Base-by-base conservation (phyloP, 2,329 filamentous ascomycete species). In the Claviceps sp. region DNA sequence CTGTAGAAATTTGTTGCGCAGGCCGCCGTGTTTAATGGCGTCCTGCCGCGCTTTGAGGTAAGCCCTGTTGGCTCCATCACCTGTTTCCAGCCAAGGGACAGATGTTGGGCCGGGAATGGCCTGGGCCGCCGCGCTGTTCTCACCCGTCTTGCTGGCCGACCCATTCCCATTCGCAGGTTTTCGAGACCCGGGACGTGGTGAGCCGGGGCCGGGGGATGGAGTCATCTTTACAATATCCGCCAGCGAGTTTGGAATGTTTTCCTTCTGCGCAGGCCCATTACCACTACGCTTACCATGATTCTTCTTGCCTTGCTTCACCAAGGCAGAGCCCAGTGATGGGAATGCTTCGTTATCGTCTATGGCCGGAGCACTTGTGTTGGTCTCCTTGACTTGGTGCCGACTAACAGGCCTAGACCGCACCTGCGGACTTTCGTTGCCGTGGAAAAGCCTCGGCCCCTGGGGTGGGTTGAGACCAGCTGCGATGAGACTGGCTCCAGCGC, bases 321-420 rank as follows among this genome's bases (percentile, higher is more conserved):
- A 78, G 49, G 80, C 85, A 38, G 88, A 87, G 5, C 88, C 88
- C 2, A 98, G 77, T 8, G 86, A 87, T 7, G 93, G 93, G 61
- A 98, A 98, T 0, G 91, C 93, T 62, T 98, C 93, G 20, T 88
- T 91, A 62, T 98, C 93, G 63, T 97, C 90, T 24, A 95, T 83
- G 20, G 87, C 82, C 34, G 86, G 85, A 14, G 86, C 85, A 24
- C 81, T 75, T 37, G 82, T 80, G 30, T 81, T 80, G 14, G 75
- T 56, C n/a, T 82, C 78, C 57, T 74, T 76, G 20, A 65, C 67
- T 61, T 73, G 73, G 76, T 86, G 85, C 38, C 90, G 83, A 65
- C 91, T 97, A 55, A 81, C 81, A 16, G 89, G 89, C 50, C 91
- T 82, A 26, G 93, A 97, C 55, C 86, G 81, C 24, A 87, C 78